phyloP scores from a whole-genome alignment of 2,329 filamentous ascomycete genomes.

The Cercospora sp. region DNA sequence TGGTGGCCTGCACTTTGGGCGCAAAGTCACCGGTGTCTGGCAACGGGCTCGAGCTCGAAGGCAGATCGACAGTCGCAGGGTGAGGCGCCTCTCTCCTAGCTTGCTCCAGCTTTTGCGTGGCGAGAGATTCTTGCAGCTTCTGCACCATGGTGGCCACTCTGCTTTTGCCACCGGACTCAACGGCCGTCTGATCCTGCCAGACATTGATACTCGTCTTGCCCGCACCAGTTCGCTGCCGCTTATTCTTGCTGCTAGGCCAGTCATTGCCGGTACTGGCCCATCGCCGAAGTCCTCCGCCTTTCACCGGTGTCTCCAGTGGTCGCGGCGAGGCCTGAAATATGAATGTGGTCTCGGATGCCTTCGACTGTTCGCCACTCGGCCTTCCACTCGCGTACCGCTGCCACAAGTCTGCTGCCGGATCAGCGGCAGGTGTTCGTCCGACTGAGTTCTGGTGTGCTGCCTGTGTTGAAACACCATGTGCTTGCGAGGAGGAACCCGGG shows the following conservation, averaged over 20 bases:
- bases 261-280: slow-evolving; percentile 55
- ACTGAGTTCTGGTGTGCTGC: slow-evolving; percentile 23
- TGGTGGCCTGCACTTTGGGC: slow-evolving; percentile 16
- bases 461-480: slow-evolving; percentile 40
- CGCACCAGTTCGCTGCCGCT: slow-evolving; percentile 43
- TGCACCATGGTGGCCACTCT: slow-evolving; percentile 44
- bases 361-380: slow-evolving; percentile 42
- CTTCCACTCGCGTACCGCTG: slow-evolving; percentile 45
- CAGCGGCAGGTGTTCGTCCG: slow-evolving; percentile 46
- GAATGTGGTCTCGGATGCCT: slow-evolving; percentile 45
- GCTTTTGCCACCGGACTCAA: slow-evolving; percentile 34
- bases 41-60: slow-evolving; percentile 52
- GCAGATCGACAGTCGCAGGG: slow-evolving; percentile 33
- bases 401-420: slow-evolving; percentile 52
- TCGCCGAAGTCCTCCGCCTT: slow-evolving; percentile 50
- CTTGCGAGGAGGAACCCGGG: slow-evolving; percentile 42
- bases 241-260: slow-evolving; percentile 46
- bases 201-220: slow-evolving; percentile 37
- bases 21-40: slow-evolving; percentile 39
- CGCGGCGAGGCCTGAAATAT: slow-evolving; percentile 51
- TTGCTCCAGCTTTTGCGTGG: slow-evolving; percentile 37
- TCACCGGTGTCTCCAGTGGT: slow-evolving; percentile 46
- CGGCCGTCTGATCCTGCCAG: slow-evolving; percentile 41
- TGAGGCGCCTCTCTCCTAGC: slow-evolving; percentile 17
- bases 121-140: slow-evolving; percentile 49